phyloP scores from a whole-genome alignment of 163 green algal genomes.

The Scenedesmus sp. region DNA sequence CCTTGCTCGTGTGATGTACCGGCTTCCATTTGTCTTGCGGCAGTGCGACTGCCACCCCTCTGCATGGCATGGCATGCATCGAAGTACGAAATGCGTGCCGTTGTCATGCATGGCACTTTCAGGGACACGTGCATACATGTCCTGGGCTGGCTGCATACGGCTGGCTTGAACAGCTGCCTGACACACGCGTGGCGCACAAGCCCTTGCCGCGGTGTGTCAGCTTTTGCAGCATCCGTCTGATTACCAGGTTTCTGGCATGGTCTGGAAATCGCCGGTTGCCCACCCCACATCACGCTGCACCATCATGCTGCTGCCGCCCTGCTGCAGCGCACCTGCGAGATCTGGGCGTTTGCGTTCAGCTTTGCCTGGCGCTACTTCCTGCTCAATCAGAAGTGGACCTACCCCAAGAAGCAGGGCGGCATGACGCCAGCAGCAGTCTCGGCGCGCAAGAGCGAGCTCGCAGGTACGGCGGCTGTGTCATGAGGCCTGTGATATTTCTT shows the following conservation, averaged over 20 bases:
- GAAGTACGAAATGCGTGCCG: too few species aligned
- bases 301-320: background rate
- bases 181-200: too few species aligned
- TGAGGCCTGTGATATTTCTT: background rate
- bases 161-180: too few species aligned
- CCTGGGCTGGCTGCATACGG: too few species aligned
- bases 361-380: slow-evolving; percentile 91
- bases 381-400: slow-evolving; percentile 87
- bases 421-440: slow-evolving; percentile 86
- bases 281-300: background rate
- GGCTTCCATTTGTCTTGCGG: background rate
- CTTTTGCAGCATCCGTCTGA: too few species aligned
- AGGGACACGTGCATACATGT: too few species aligned
- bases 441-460: slow-evolving; percentile 78
- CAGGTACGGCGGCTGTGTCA: slow-evolving; percentile 37
- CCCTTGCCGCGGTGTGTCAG: too few species aligned
- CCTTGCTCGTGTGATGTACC: background rate
- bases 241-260: too few species aligned
- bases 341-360: slow-evolving; percentile 95
- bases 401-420: slow-evolving; percentile 82
- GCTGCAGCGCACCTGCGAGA: slow-evolving; percentile 91
- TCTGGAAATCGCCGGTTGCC: too few species aligned
- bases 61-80: background rate
- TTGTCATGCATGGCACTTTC: too few species aligned
- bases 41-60: background rate